A percentile compares a stretch with the other conserved stretches of the same genome.
Evolutionary conservation across 805 yeast species (phyloP).

Genomic region (Priceomyces carsonii): DNA sequence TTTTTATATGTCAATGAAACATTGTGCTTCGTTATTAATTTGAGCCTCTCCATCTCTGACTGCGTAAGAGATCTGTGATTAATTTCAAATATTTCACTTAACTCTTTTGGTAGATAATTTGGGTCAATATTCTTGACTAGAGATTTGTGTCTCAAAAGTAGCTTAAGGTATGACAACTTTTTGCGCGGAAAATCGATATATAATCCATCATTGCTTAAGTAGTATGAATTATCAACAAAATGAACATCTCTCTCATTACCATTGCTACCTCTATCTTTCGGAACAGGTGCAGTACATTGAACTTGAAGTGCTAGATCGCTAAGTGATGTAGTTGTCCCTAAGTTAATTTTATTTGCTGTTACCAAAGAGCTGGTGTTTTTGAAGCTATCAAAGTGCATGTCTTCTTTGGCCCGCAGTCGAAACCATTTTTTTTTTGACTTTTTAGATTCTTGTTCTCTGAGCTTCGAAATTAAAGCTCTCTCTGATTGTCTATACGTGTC

Average conservation of each 20-base stretch:
- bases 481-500: constrained; percentile 1
- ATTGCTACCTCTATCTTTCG: too few species aligned
- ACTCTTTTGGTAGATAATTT: not conserved
- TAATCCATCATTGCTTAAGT: constrained; percentile 6
- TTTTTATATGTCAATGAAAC: too few species aligned
- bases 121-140: constrained; percentile 1
- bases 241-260: constrained; percentile 1
- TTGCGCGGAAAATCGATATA: constrained; percentile 5
- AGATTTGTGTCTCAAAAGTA: constrained; percentile 5
- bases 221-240: constrained; percentile 4
- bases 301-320: too few species aligned
- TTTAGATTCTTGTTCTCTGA: constrained; percentile 1
- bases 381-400: too few species aligned
- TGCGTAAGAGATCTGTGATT: not conserved
- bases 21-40: constrained; percentile 1
- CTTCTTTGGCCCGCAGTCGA: too few species aligned
- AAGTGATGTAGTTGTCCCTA: too few species aligned
- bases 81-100: not conserved
- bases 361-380: too few species aligned
- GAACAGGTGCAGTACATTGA: too few species aligned
- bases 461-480: not conserved
- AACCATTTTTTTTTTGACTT: constrained; percentile 2
- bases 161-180: not conserved
- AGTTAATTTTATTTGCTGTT: too few species aligned
- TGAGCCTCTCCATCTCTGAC: constrained; percentile 2